Base-by-base conservation (phyloP, 352 stramenopile species). In the Globisporangium solare region DNA sequence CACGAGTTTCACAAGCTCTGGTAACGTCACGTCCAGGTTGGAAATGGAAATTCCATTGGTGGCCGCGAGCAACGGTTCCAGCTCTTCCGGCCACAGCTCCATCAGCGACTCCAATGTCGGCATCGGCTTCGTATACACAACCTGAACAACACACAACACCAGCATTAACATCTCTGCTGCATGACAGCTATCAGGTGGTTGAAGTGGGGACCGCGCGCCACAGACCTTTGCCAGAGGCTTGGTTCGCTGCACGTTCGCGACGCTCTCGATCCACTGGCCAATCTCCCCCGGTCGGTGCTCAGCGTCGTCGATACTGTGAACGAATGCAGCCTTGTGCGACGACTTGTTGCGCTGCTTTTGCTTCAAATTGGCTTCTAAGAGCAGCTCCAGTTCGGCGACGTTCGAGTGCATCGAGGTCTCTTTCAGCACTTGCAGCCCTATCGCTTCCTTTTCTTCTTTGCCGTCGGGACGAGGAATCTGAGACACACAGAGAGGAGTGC, bases 241-340 rank as follows among this genome's bases (percentile, higher is more conserved):
- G 14, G 70, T 70, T 4, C 57, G 58, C 51, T 98, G 89, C 15
- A 97, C 73, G 43, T 97, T 95, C 39, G 77, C 77, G 13, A 98
- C 96, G 54, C 73, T 96, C 41, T 75, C 58, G 40, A 98, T 94
- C 94, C 94, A 98, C 31, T 90, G 74, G 20, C 97, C 74, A 13
- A 98, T 96, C 57, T 92, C 88, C 37, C 79, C 56, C 2, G 89
- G 78, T 17, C 89, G 87, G 27, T 95, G 86, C 22, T 74, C 62
- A 14, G 94, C 88, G 54, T 97, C 78, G 24, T 96, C 85, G 45
- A 98, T 98, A 35, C 71, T 92, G 48, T 88, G 83, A 8, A 98
- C 88, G 1, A 74, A 63, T 3, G 63, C 79, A 14, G 50, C 88
- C 63, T 63, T 70, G 59, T 47, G 70, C 40, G 49, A 65, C 20